Conservation (phyloP, 2,329 filamentous ascomycete genomes). For the Botrytis galanthina region DNA sequence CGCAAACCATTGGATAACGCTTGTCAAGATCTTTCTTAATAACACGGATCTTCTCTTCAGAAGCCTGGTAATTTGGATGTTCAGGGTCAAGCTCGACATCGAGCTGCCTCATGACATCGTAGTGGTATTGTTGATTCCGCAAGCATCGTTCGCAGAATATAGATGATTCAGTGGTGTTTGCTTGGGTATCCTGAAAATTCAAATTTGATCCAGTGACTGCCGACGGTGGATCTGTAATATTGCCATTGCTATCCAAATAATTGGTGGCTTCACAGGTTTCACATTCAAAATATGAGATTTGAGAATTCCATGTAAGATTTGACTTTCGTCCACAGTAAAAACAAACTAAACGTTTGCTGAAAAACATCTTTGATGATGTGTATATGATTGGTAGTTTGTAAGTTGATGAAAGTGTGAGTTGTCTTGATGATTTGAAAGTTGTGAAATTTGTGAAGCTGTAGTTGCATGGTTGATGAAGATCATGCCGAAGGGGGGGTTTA, state of each 20-base stretch:
- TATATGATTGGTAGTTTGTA: background rate
- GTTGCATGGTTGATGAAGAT: background rate
- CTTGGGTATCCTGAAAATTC: conserved; percentile 48
- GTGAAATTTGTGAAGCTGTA: background rate
- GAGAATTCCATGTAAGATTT: conserved; percentile 55
- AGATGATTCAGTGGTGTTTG: conserved; percentile 34
- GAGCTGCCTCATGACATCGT: conserved; percentile 74
- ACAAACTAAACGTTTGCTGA: conserved; percentile 54
- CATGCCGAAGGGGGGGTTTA: background rate
- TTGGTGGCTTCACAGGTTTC: conserved; percentile 81
- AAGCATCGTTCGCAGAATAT: conserved; percentile 75
- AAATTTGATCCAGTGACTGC: conserved; percentile 51
- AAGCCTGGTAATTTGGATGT: conserved; percentile 65
- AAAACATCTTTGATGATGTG: conserved; percentile 28
- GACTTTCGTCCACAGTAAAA: conserved; percentile 81
- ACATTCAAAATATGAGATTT: conserved; percentile 68
- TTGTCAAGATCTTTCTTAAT: conserved; percentile 67
- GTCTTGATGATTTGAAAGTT: background rate
- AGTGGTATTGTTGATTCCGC: conserved; percentile 84
- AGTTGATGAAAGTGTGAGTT: background rate
- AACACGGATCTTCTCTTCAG: conserved; percentile 69
- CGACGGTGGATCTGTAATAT: conserved; percentile 83
- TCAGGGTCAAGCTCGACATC: conserved; percentile 63
- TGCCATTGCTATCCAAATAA: conserved; percentile 84
- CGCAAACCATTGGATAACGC: conserved; percentile 86